A percentile compares a stretch with the other conserved stretches of the same genome.
These are phyloP conservation scores for Aphanocladium album DNA, from an alignment of 2,329 filamentous ascomycete species.

Conservation along the genomic window DNA sequence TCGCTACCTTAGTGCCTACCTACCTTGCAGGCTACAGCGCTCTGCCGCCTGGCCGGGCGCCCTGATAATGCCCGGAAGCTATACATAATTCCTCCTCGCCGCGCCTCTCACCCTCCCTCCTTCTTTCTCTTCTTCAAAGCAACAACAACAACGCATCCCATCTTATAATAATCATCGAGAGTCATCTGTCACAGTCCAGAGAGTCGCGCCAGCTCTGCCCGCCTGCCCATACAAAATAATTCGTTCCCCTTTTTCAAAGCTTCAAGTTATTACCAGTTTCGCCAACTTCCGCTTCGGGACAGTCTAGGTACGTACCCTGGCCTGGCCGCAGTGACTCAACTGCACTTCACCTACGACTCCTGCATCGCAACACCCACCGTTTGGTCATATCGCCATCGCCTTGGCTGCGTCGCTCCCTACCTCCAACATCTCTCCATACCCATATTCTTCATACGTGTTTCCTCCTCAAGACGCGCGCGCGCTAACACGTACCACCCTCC, in stretches of 20 bases:
- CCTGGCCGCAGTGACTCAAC: slow-evolving; percentile 12
- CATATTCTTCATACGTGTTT: slow-evolving; percentile 18
- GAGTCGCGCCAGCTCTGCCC: slow-evolving; percentile 51
- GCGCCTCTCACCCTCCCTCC: slow-evolving; percentile 29
- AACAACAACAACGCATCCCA: slow-evolving; percentile 47
- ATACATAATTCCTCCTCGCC: slow-evolving; percentile 18
- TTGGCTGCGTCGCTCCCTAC: slow-evolving; percentile 21
- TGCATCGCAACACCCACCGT: not conserved
- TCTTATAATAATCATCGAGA: slow-evolving; percentile 48
- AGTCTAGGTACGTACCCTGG: slow-evolving; percentile 12
- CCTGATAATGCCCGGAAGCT: slow-evolving; percentile 17
- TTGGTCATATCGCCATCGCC: not conserved
- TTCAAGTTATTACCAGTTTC: slow-evolving; percentile 7
- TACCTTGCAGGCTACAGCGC: not conserved
- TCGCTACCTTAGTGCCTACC: not conserved
- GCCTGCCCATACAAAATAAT: slow-evolving; percentile 22
- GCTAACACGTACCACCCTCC: slow-evolving; percentile 18
- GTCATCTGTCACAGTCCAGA: slow-evolving; percentile 57
- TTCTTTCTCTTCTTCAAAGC: slow-evolving; percentile 34
- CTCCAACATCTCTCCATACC: slow-evolving; percentile 18
- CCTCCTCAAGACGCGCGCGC: not conserved
- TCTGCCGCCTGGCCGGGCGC: not conserved
- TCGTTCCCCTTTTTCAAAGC: not conserved
- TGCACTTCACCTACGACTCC: slow-evolving; percentile 1
- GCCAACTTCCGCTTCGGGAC: slow-evolving; percentile 11